Base-by-base conservation (phyloP, 352 stramenopile species). In the Thalassiosira delicatula region DNA sequence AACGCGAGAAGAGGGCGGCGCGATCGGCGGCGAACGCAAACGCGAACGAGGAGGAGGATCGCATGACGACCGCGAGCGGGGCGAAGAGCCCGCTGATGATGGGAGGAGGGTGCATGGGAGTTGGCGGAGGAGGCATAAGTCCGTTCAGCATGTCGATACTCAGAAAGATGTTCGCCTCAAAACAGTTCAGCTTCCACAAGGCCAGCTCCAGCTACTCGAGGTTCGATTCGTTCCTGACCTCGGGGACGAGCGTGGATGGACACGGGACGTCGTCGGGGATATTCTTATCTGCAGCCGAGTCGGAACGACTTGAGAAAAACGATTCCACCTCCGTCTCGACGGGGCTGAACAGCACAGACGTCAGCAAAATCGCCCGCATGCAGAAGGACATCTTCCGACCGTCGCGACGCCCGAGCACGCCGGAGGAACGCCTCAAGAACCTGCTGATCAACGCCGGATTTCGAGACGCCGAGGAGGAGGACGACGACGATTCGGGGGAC, bases 361-460 rank as follows among this genome's bases (percentile, higher is more conserved):
- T n/a, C n/a, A n/a, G n/a, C n/a, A n/a, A n/a, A n/a, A n/a, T n/a
- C n/a, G n/a, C n/a, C n/a, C n/a, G n/a, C n/a, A n/a, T 32, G 19
- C 21, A 77, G 56, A 67, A 80, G 42, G 77, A 77, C 44, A 85
- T 85, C 37, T 85, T 85, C 30, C 78, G 78, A 67, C 70, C 40
- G 4, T 69, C 14, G 42, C 25, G 2, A 8, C 60, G 44, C 25
- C 32, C 60, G 4, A 61, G 25, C 17, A 72, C 76, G 21, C 23
- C 65, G 14, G 37, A 71, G 29, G 62, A 79, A 30, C 56, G 79
- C 37, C 56, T 86, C 12, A 53, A 77, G 21, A 79, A 77, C 65
- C 79, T 86, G 27, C 69, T 86, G 35, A 66, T 79, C 12, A 81
- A 80, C 59, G 79, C 79, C 40, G 79, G 79, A 12, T 79, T 86